Evolutionary conservation across 306 rosid genomes (phyloP), one percentile per base, ranked within the genome.

Genomic region (Castanea mollissima): DNA sequence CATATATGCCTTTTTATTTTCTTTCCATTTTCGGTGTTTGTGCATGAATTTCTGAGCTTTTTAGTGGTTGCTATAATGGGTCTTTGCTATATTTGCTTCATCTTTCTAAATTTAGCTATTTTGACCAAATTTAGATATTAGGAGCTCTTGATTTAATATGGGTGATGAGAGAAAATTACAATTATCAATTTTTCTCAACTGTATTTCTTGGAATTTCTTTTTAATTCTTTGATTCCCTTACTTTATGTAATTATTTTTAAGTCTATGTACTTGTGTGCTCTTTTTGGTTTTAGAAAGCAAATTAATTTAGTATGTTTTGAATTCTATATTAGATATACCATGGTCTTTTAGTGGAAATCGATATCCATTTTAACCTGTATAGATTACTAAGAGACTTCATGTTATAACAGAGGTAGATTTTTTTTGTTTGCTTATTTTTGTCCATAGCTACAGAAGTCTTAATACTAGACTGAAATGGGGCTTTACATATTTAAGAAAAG

Each of bases 41-140:
- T 69, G 51, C 27, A 6, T 76, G 44, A 71, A 55, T 23, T 5
- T 55, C 57, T 60, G 67, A 71, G 58, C 20, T 75, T 76, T 21
- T 69, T 19, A 21, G 76, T 60, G 49, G 10, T 76, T 79, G 59
- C 21, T 73, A 54, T 79, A 52, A 14, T 76, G 71, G 57, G 78
- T 78, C 18, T 69, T 54, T 56, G 57, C 34, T 20, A 35, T 8
- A 32, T 80, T 32, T 31, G 72, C 32, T 21, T 73, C 54, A 29
- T 71, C 19, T 69, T 52, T 73, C 67, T 69, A 65, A 71, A 81
- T 85, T 69, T 77, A 78, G 87, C 31, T 77, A 49, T 46, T 15
- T 86, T 84, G 85, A 80, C 80, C 82, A 23, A 77, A 10, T 78
- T 23, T 60, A 60, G 81, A 85, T 87, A 63, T 81, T 78, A 54